These are phyloP conservation scores for Neurospora crassa DNA, from an alignment of 2,329 filamentous ascomycete species.

Conservation along the genomic window DNA sequence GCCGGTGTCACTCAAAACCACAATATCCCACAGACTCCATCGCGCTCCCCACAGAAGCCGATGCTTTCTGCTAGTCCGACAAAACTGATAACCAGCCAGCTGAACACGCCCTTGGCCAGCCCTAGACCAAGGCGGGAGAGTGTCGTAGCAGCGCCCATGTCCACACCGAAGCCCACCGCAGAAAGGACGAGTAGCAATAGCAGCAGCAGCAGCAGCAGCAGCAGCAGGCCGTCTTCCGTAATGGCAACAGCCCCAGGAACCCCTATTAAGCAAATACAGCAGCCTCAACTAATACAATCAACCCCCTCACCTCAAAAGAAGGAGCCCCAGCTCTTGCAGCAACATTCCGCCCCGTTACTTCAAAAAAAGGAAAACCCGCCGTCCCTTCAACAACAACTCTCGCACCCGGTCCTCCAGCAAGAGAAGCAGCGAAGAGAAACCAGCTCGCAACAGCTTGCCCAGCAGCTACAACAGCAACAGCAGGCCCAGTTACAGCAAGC, in stretches of 20 bases:
- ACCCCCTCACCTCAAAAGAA: background rate
- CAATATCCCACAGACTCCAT: background rate
- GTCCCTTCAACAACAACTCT: background rate
- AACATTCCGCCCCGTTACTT: background rate
- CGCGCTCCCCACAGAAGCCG: background rate
- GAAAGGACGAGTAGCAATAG: conserved; percentile 14
- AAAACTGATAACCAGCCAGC: conserved; percentile 69
- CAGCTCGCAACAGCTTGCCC: background rate
- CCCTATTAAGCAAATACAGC: background rate
- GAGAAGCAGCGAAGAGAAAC: background rate
- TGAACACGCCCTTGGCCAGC: conserved; percentile 77
- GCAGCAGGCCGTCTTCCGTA: conserved; percentile 2
- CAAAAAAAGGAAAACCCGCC: background rate
- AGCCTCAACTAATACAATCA: background rate
- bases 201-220: conserved; percentile 7
- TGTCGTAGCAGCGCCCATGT: conserved; percentile 19
- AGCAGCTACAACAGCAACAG: background rate
- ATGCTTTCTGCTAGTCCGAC: conserved; percentile 28
- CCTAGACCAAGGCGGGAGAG: conserved; percentile 57
- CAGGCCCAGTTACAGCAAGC: background rate
- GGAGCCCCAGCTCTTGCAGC: background rate
- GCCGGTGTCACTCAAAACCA: conserved; percentile 1
- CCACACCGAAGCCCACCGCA: conserved; percentile 19
- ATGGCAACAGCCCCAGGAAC: background rate
- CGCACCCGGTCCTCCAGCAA: background rate